These are phyloP conservation scores for Boletus vermiculosoides DNA, from an alignment of 768 basidiomycete genomes.

Conservation along the genomic window DNA sequence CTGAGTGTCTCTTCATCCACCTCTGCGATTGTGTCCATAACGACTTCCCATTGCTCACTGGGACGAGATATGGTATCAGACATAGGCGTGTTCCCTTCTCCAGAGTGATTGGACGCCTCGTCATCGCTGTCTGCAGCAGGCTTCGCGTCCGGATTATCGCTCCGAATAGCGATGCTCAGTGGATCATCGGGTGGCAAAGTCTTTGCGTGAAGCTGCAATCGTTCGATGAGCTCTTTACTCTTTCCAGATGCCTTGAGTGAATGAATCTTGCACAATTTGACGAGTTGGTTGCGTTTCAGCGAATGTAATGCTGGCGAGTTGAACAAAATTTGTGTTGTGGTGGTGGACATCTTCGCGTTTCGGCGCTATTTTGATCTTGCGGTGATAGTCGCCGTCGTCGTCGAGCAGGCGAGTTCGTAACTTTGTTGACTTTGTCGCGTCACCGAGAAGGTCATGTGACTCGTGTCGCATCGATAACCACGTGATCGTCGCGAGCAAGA, in stretches of 20 bases:
- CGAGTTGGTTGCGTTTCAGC: conserved; percentile 80
- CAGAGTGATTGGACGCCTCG: conserved; percentile 27
- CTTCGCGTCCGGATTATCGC: conserved; percentile 40
- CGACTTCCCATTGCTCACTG: conserved; percentile 81
- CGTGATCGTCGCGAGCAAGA: conserved; percentile 9
- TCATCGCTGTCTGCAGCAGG: conserved; percentile 33
- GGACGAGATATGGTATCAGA: conserved; percentile 46
- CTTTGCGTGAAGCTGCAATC: conserved; percentile 64
- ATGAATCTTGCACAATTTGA: conserved; percentile 83
- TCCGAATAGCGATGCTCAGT: conserved; percentile 53
- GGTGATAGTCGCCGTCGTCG: not conserved
- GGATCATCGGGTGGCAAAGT: conserved; percentile 58
- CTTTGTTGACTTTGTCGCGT: conserved; percentile 14
- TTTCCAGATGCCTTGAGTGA: conserved; percentile 78
- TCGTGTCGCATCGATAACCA: conserved; percentile 8
- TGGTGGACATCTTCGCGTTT: conserved; percentile 52
- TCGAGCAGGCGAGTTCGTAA: conserved; percentile 6
- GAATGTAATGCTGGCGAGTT: conserved; percentile 83
- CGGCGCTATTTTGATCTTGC: not conserved
- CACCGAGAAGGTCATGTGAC: conserved; percentile 18
- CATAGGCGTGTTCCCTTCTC: conserved; percentile 5
- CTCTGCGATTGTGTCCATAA: conserved; percentile 82
- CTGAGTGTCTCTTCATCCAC: conserved; percentile 48
- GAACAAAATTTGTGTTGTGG: conserved; percentile 77
- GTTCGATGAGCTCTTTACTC: conserved; percentile 69